A percentile compares a stretch with the other conserved stretches of the same genome.
Conservation (phyloP, 768 basidiomycete species). For the Gymnopilus dilepis region DNA sequence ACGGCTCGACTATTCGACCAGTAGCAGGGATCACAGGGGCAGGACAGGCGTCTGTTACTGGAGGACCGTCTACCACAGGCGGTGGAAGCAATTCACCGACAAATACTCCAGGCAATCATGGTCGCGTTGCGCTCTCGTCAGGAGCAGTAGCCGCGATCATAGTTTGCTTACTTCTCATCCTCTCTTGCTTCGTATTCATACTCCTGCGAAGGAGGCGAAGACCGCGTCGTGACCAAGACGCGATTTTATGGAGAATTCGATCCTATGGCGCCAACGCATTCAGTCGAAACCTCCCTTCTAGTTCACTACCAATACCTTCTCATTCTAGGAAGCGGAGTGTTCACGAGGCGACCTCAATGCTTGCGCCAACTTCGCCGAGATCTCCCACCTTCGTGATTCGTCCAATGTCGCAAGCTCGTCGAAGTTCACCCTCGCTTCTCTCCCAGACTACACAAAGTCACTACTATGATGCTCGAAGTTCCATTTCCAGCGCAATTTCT, state of each 20-base stretch:
- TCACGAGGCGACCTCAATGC: neutral
- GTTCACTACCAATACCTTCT: neutral
- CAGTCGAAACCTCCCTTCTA: neutral
- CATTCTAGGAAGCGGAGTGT: neutral
- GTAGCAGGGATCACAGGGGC: neutral
- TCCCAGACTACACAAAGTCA: neutral
- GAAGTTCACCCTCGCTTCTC: neutral
- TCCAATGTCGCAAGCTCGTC: neutral
- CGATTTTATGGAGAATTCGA: neutral
- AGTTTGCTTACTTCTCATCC: neutral
- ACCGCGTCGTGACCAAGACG: neutral
- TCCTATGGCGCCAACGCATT: neutral
- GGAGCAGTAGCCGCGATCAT: neutral
- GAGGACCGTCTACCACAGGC: neutral
- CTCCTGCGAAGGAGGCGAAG: neutral
- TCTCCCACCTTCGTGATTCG: neutral
- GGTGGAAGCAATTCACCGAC: neutral
- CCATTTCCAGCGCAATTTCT: neutral
- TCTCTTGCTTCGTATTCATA: neutral
- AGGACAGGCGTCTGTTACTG: no score
- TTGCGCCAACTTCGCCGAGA: neutral
- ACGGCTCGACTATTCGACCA: neutral
- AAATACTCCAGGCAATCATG: neutral
- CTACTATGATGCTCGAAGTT: neutral
- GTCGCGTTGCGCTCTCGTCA: neutral